Evolutionary conservation across 2,329 filamentous ascomycete genomes (phyloP), one percentile per base, ranked within the genome.

Genomic region (Venturia carpophila): DNA sequence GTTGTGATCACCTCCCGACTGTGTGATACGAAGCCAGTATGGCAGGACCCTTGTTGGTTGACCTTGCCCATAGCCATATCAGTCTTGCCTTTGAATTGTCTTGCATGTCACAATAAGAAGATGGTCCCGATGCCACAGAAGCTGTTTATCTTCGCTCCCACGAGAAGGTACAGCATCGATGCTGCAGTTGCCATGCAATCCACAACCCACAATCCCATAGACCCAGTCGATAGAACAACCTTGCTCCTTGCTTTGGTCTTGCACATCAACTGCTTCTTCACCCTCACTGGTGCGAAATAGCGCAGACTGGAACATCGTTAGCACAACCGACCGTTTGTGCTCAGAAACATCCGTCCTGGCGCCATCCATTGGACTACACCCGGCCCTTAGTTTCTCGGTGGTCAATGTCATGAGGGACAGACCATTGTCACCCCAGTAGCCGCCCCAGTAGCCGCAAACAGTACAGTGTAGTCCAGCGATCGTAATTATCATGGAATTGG

Each of bases 161-260:
- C 37, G 9, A 58, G 30, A 37, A 10, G 15, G 52, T 58, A 58
- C 52, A 19, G 37, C 52, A 37, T 37, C 30, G 52, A 58, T 58
- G 52, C 30, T n/a, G 52, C 52, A 58, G 30, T 58, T 24, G 52
- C 30, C 52, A 58, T 58, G 52, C 52, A 58, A n/a, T 58, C 52
- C 17, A 2, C 17, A 34, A 34, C 30, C 30, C 30, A 34, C 30
- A 34, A 34, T 34, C 30, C 30, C 30, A 34, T 6, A 58, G 27
- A 58, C 11, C 15, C 52, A 24, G 30, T 11, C 10, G 7, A 37
- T 24, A 10, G 30, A 37, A 56, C 27, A 56, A 56, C 52, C 52
- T 56, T 56, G 52, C 52, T n/a, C 52, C 30, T 58, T 58, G 52
- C 27, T 39, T 37, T 37, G 30, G 37, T 1, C 27, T 58, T 27